Evolutionary conservation across 2,329 filamentous ascomycete genomes (phyloP), one percentile per base, ranked within the genome.

Genomic region (Penicillium sp.): DNA sequence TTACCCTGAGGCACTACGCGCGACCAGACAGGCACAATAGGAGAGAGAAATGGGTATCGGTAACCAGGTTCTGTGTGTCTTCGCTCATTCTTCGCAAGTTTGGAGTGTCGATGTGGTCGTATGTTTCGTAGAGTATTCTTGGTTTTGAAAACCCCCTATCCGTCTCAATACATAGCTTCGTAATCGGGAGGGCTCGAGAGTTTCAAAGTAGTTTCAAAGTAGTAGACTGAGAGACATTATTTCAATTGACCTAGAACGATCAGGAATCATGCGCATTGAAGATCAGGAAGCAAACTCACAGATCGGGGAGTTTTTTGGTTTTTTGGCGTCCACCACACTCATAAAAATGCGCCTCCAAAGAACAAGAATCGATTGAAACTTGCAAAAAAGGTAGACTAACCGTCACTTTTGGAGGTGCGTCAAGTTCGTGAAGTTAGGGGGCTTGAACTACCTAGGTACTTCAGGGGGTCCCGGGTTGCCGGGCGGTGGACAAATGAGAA

Each of bases 401-500:
- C 25, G 40, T 19, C 43, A 29, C 41, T 27, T 45, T 19, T 4
- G 43, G 16, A 29, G 10, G 16, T 29, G 29, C 41, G 16, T 46
- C 29, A 21, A 15, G 44, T 46, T 44, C 16, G 41, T 19, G 36
- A 39, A 4, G 33, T 38, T 50, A 36, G 48, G 48, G 44, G 41
- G 31, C n/a, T 40, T 33, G 45, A 47, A 50, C 33, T 59, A 36
- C 23, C 23, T 23, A 23, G 23, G 23, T 5, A 23, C 50, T 51
- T 63, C 60, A 62, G 61, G 60, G 63, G 63, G 33, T 57, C 59
- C 31, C 59, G 57, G 60, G 60, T 43, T 51, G 57, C 50, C 60
- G 60, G 59, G 61, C 61, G 55, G 59, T 62, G 57, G 56, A 41
- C 49, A 48, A 58, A 51, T 53, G 43, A 50, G 54, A 27, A 33